phyloP scores from a whole-genome alignment of 2,329 filamentous ascomycete species.

The Zopfia rhizophila region DNA sequence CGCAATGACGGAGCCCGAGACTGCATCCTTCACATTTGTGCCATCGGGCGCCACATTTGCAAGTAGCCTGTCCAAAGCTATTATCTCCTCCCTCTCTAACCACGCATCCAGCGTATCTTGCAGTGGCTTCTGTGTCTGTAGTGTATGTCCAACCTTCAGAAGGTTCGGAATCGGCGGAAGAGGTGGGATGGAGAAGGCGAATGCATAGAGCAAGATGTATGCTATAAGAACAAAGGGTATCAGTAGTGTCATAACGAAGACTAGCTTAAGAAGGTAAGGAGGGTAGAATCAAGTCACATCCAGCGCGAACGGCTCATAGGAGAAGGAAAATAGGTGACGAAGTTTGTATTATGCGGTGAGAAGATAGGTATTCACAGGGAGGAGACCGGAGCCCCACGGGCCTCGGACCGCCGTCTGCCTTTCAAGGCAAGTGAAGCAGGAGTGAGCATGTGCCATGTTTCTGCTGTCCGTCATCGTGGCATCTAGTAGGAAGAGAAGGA shows the following conservation, averaged over 20 bases:
- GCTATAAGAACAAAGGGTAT: constrained; percentile 27
- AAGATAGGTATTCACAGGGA: neutral
- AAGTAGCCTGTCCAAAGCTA: constrained; percentile 51
- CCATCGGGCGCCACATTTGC: constrained; percentile 57
- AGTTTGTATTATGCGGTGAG: neutral
- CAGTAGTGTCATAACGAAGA: constrained; percentile 14
- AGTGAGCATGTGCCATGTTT: constrained; percentile 11
- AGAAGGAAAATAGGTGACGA: neutral
- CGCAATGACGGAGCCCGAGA: constrained; percentile 54
- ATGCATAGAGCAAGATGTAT: constrained; percentile 28
- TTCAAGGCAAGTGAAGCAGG: no score
- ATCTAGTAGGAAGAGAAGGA: constrained; percentile 11
- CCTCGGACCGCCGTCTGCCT: neutral
- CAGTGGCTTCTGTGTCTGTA: constrained; percentile 38
- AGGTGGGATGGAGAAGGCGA: constrained; percentile 44
- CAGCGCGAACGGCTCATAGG: neutral
- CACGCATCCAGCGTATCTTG: constrained; percentile 45
- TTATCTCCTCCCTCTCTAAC: constrained; percentile 48
- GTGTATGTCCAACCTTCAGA: constrained; percentile 26
- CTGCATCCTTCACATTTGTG: constrained; percentile 47
- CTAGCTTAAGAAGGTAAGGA: constrained; percentile 1
- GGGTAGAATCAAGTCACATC: constrained; percentile 6
- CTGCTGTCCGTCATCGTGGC: neutral
- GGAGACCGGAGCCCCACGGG: neutral
- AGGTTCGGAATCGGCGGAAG: constrained; percentile 27